Evolutionary conservation across 805 yeast genomes (phyloP), one percentile per base, ranked within the genome.

Genomic region (Hanseniaspora thailandica): DNA sequence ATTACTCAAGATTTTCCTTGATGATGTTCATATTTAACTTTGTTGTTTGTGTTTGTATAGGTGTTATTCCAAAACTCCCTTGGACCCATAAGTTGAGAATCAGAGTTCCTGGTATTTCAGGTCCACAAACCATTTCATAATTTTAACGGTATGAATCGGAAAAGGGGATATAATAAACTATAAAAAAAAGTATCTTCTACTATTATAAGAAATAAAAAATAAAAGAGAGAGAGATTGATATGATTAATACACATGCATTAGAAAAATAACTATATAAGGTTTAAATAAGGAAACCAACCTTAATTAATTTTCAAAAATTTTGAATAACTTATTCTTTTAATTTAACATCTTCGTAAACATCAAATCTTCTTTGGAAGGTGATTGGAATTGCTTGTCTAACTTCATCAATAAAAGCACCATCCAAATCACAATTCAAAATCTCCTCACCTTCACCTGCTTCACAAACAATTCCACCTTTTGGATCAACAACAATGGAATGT

Each of bases 31-130:
- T 86, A 19, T 74, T 86, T 60, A 90, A 93, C 68, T 80, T 86
- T 5, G 56, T 63, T 43, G 72, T 83, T 44, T 82, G 90, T 48
- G 86, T 96, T 63, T 72, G 89, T 51, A 73, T 88, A 58, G 95
- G 88, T 28, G 95, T 90, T 34, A 76, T 90, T 44, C 97, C 98
- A 51, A 90, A 90, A 66, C 75, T 90, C 61, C 96, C 97, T 26
- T 73, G 78, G 49, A 75, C 87, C 53, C 93, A 84, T 67, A 76
- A 90, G 65, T 74, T 84, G 61, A 79, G 94, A 72, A 83, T 84
- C 38, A 71, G 74, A 41, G 74, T 76, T 52, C 79, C 80, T 17
- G 72, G 71, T 53, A 63, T 75, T 45, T 72, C 76, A 5, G 66
- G 66, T 8, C 69, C 64, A 25, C 68, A 68, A 17, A 69, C 66